These are phyloP conservation scores for Triangularia verruculosa DNA, from an alignment of 2,329 filamentous ascomycete species.

Conservation along the genomic window DNA sequence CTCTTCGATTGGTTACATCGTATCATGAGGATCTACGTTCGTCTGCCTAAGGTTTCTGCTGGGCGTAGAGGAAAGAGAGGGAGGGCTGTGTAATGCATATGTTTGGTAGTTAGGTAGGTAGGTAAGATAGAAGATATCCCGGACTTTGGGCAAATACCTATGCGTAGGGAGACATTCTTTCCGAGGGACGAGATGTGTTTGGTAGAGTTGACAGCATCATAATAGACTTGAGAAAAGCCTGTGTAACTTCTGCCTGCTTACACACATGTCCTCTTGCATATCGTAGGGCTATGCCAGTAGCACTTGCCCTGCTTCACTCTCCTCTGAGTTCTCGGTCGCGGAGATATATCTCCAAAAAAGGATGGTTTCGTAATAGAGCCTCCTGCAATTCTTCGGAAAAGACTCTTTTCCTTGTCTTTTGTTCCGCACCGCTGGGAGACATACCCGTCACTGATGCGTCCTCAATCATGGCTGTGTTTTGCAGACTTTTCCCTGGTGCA, in stretches of 20 bases:
- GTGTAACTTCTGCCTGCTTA: background rate
- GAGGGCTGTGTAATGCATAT: background rate
- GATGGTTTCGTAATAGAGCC: background rate
- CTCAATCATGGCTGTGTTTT: background rate
- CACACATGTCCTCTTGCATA: background rate
- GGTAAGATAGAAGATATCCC: no score
- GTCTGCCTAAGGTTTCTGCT: background rate
- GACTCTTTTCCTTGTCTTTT: background rate
- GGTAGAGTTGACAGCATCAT: background rate
- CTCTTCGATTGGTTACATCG: background rate
- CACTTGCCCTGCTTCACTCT: background rate
- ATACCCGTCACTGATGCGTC: background rate
- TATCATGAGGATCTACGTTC: background rate
- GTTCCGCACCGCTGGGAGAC: background rate
- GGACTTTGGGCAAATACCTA: no score
- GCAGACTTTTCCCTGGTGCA: background rate
- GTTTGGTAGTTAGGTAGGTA: background rate
- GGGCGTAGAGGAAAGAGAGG: background rate
- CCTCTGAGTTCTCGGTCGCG: background rate
- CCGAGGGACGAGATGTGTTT: background rate
- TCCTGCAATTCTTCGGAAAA: background rate
- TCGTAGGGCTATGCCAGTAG: background rate
- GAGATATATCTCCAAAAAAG: background rate
- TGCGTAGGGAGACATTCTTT: no score
- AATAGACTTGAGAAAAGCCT: background rate